Evolutionary conservation across 306 rosid genomes (phyloP).

Genomic region (Alnus glutinosa): DNA sequence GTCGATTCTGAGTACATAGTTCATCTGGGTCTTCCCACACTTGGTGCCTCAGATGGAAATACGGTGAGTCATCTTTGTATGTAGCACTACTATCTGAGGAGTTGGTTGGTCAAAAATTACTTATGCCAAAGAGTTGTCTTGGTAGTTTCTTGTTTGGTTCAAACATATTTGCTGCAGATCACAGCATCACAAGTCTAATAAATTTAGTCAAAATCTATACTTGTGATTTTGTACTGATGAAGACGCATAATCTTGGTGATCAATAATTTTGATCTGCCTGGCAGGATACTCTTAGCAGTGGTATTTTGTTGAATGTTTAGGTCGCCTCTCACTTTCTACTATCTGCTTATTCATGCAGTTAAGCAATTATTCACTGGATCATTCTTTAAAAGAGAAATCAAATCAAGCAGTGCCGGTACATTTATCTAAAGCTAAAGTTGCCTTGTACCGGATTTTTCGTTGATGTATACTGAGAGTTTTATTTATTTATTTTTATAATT

Average conservation of each 20-base stretch:
- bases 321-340: neutral
- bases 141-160: neutral
- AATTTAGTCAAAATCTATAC: neutral
- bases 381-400: neutral
- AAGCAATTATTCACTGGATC: neutral
- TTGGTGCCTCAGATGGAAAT: conserved; percentile 59
- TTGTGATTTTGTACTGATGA: neutral
- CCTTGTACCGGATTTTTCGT: conserved; percentile 1
- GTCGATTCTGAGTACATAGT: conserved; percentile 81
- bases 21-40: conserved; percentile 89
- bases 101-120: neutral
- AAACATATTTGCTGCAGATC: neutral
- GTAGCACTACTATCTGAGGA: conserved; percentile 8
- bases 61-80: conserved; percentile 48
- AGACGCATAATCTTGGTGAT: neutral
- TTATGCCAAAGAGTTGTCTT: neutral
- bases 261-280: no score
- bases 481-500: conserved; percentile 6
- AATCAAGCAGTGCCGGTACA: neutral
- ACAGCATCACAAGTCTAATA: neutral
- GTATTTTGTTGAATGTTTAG: neutral
- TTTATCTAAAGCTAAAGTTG: conserved; percentile 3
- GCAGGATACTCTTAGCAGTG: neutral
- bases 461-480: conserved; percentile 4
- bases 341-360: conserved; percentile 3